Evolutionary conservation across 768 basidiomycete species (phyloP).

Genomic region (Rhodotorula taiwanensis): DNA sequence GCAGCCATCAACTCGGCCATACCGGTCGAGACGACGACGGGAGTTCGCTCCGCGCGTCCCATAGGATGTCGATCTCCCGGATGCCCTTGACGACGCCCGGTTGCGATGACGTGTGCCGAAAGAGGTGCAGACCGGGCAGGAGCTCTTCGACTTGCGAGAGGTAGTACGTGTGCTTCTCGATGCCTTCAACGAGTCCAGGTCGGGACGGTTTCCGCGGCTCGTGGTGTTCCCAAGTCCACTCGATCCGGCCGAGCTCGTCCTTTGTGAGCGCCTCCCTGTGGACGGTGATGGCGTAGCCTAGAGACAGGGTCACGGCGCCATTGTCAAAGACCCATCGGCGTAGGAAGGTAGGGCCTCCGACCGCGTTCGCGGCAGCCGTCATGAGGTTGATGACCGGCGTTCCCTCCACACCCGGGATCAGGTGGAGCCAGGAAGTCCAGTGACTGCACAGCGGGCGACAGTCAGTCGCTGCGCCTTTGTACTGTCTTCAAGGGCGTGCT

Average conservation of each 20-base stretch:
- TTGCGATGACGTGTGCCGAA: slow-evolving; percentile 18
- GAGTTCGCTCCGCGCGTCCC: neutral
- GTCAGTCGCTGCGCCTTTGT: too few species aligned
- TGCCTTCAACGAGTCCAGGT: neutral
- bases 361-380: slow-evolving; percentile 1
- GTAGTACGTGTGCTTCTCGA: slow-evolving; percentile 30
- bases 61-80: slow-evolving; percentile 15
- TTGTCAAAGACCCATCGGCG: slow-evolving; percentile 33
- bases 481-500: too few species aligned
- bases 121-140: slow-evolving; percentile 10
- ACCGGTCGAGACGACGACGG: neutral
- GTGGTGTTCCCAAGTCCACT: slow-evolving; percentile 25
- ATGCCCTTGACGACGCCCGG: neutral
- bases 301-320: slow-evolving; percentile 7
- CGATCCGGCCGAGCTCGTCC: slow-evolving; percentile 11
- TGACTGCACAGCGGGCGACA: too few species aligned
- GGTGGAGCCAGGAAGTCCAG: slow-evolving; percentile 31
- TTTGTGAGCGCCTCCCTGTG: slow-evolving; percentile 7
- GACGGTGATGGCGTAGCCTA: slow-evolving; percentile 27
- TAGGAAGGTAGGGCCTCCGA: slow-evolving; percentile 32
- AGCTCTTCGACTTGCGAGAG: slow-evolving; percentile 21
- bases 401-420: slow-evolving; percentile 17
- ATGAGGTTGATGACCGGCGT: slow-evolving; percentile 14
- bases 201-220: slow-evolving; percentile 4
- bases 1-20: neutral